Conservation (phyloP, 2,329 filamentous ascomycete genomes). For the Arthroderma uncinatum region DNA sequence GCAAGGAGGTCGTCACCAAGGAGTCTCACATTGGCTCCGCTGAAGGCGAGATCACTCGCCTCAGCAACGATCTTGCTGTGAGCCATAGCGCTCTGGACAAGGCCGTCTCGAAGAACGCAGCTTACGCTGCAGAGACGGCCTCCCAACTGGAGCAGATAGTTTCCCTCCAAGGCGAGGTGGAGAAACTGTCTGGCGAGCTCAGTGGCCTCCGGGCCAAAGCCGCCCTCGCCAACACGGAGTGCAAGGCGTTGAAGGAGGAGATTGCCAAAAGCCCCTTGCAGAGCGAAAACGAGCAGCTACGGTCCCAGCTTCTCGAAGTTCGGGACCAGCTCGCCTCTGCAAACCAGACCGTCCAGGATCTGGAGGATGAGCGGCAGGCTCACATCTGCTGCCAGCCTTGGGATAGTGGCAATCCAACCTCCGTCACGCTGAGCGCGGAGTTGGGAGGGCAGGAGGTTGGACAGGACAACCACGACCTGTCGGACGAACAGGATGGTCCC, state of each 20-base stretch:
- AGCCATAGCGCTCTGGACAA: neutral
- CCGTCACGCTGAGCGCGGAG: neutral
- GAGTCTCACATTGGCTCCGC: neutral
- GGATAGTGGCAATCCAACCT: slow-evolving; percentile 3
- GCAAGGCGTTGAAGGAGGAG: slow-evolving; percentile 5
- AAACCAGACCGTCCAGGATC: slow-evolving; percentile 7
- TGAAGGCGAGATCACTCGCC: neutral
- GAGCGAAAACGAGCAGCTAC: slow-evolving; percentile 6
- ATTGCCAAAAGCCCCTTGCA: slow-evolving; percentile 1
- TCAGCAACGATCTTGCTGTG: neutral
- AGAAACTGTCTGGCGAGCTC: slow-evolving; percentile 5
- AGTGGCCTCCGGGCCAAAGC: slow-evolving; percentile 1
- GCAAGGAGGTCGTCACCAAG: slow-evolving; percentile 1
- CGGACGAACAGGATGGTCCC: slow-evolving; percentile 1
- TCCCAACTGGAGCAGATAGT: slow-evolving; percentile 4
- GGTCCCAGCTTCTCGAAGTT: neutral
- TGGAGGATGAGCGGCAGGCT: slow-evolving; percentile 5
- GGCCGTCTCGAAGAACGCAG: neutral
- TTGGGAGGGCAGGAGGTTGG: slow-evolving; percentile 2
- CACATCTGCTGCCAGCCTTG: neutral
- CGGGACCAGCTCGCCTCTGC: slow-evolving; percentile 1
- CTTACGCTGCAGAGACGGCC: neutral
- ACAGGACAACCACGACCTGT: neutral
- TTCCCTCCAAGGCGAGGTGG: slow-evolving; percentile 7
- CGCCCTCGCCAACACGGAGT: neutral